These are phyloP conservation scores for Eleusine indica DNA, from an alignment of 176 grass and related monocot species.

Conservation along the genomic window DNA sequence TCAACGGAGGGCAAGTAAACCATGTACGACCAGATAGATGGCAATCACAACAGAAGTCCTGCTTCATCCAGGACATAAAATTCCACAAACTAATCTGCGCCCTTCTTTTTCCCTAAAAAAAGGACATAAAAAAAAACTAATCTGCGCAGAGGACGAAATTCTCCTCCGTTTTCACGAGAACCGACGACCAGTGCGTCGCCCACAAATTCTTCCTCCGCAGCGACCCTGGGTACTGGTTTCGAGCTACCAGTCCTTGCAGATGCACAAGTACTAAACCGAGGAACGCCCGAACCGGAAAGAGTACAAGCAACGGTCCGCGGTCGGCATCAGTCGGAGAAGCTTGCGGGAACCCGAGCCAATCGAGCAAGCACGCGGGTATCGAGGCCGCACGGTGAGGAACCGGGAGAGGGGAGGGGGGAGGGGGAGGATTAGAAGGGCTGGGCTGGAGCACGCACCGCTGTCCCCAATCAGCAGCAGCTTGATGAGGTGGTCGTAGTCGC, in stretches of 20 bases:
- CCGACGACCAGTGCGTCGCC: background rate
- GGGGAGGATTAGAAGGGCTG: background rate
- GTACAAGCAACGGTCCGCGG: background rate
- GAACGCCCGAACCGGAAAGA: background rate
- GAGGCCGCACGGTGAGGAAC: background rate
- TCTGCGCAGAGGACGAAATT: background rate
- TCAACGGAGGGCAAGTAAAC: background rate
- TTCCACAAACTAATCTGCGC: background rate
- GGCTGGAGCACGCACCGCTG: slow-evolving; percentile 22
- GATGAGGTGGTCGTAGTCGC: slow-evolving; percentile 63
- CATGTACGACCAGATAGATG: background rate
- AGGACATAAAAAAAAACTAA: background rate
- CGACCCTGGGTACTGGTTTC: background rate
- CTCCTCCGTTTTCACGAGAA: too few species aligned
- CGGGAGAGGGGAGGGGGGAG: too few species aligned
- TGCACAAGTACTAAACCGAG: background rate
- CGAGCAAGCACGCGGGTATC: background rate
- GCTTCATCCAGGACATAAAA: background rate
- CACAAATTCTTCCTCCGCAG: background rate
- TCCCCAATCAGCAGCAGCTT: slow-evolving; percentile 64
- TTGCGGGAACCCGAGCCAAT: background rate
- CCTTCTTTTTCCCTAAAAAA: background rate
- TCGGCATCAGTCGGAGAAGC: background rate
- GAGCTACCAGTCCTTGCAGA: background rate
- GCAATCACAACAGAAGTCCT: background rate